Percentiles rank a stretch among this genome's conserved stretches.
These are phyloP conservation scores for Atkinsonella texensis DNA, from an alignment of 2,329 filamentous ascomycete species.

Conservation along the genomic window DNA sequence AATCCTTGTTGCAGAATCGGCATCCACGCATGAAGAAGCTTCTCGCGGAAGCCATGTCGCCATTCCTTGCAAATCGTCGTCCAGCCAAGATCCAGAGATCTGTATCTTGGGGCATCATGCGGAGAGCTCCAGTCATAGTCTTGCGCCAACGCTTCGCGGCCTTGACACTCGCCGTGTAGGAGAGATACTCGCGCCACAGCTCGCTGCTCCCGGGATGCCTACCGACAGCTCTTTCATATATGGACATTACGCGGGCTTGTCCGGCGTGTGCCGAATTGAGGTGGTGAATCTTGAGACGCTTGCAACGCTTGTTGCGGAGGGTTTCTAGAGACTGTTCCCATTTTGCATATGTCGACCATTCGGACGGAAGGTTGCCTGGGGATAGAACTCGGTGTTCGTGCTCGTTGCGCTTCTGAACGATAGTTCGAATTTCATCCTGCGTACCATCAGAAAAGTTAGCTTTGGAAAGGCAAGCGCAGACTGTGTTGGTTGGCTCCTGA, in stretches of 20 bases:
- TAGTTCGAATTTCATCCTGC: constrained; percentile 81
- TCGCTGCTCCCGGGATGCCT: constrained; percentile 72
- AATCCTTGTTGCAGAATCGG: constrained; percentile 71
- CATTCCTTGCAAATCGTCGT: constrained; percentile 62
- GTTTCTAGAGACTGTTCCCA: constrained; percentile 61
- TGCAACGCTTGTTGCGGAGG: constrained; percentile 71
- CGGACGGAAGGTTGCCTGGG: constrained; percentile 60
- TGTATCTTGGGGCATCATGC: constrained; percentile 73
- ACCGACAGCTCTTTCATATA: constrained; percentile 75
- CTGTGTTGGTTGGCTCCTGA: background rate
- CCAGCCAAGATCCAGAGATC: constrained; percentile 82
- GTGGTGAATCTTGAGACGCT: constrained; percentile 63
- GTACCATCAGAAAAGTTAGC: background rate
- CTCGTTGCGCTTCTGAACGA: constrained; percentile 82
- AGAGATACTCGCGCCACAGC: constrained; percentile 84
- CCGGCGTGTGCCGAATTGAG: constrained; percentile 55
- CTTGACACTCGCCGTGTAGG: constrained; percentile 60
- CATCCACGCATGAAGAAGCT: constrained; percentile 81
- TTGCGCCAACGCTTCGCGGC: constrained; percentile 54
- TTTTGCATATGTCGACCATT: constrained; percentile 74
- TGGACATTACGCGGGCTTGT: constrained; percentile 74
- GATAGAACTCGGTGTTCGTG: constrained; percentile 87
- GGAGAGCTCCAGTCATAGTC: constrained; percentile 55
- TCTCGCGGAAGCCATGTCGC: constrained; percentile 77
- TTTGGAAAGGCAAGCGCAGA: background rate